These are phyloP conservation scores for Boletellus sp. DNA, from an alignment of 768 basidiomycete species.

Conservation along the genomic window DNA sequence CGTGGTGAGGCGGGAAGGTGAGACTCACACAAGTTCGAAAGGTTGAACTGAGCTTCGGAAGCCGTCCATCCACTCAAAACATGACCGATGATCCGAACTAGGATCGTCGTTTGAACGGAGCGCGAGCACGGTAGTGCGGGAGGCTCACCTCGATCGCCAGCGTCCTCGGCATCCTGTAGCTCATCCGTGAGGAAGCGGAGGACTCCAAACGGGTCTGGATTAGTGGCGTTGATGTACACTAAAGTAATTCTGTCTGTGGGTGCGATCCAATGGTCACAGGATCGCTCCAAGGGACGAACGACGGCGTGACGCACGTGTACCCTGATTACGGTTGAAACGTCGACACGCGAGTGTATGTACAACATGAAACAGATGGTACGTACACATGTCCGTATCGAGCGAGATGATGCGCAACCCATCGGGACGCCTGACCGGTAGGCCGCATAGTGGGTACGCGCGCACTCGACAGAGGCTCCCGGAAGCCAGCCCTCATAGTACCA, in stretches of 20 bases:
- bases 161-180: slow-evolving; percentile 50
- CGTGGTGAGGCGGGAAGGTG: neutral
- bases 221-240: slow-evolving; percentile 46
- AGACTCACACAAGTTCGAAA: slow-evolving; percentile 44
- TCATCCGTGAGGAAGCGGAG: slow-evolving; percentile 50
- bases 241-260: slow-evolving; percentile 40
- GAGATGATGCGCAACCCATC: slow-evolving; percentile 46
- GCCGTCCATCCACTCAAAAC: slow-evolving; percentile 48
- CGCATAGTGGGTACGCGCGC: slow-evolving; percentile 42
- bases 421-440: slow-evolving; percentile 41
- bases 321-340: slow-evolving; percentile 16
- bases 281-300: neutral
- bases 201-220: slow-evolving; percentile 47
- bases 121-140: neutral
- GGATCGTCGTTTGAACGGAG: neutral
- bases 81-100: slow-evolving; percentile 51
- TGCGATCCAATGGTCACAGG: neutral
- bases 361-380: slow-evolving; percentile 3
- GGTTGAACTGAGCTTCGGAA: slow-evolving; percentile 38
- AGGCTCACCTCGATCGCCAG: slow-evolving; percentile 39
- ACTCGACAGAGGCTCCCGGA: slow-evolving; percentile 28
- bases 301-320: slow-evolving; percentile 29
- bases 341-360: too few relatives aligned
- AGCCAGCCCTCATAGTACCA: slow-evolving; percentile 47
- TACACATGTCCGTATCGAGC: slow-evolving; percentile 45